phyloP scores from a whole-genome alignment of 148 eudicot genomes.

The Chenopodium suecicum region DNA sequence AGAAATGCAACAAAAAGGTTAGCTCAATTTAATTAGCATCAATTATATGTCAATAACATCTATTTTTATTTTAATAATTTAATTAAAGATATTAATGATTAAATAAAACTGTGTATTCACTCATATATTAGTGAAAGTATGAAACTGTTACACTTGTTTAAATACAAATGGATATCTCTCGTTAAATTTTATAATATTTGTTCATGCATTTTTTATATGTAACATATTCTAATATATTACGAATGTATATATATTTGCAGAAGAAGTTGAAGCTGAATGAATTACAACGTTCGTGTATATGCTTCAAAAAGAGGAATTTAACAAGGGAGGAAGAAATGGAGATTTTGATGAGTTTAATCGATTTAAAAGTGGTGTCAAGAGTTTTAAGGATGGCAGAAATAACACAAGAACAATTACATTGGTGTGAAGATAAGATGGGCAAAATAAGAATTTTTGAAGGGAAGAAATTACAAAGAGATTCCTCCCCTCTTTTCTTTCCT shows the following conservation, averaged over 20 bases:
- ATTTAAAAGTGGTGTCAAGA: constrained; percentile 80
- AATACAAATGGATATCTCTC: too few relatives aligned
- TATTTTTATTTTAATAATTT: too few relatives aligned
- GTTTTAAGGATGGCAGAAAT: constrained; percentile 71
- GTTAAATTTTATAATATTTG: too few relatives aligned
- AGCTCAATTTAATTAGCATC: not conserved
- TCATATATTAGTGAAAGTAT: too few relatives aligned
- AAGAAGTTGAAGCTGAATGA: constrained; percentile 78
- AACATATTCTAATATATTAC: not conserved
- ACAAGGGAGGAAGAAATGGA: constrained; percentile 61
- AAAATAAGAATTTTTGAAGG: constrained; percentile 63
- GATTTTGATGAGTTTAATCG: constrained; percentile 75
- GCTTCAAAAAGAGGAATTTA: constrained; percentile 50
- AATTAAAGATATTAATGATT: too few relatives aligned
- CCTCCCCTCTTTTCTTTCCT: constrained; percentile 92
- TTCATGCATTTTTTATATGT: too few relatives aligned
- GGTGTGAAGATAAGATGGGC: constrained; percentile 93
- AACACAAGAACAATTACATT: constrained; percentile 69
- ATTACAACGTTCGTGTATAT: constrained; percentile 37
- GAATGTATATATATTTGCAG: constrained; percentile 27
- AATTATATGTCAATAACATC: too few relatives aligned
- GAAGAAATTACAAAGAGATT: constrained; percentile 72
- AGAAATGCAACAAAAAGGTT: constrained; percentile 70
- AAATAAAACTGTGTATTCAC: too few relatives aligned
- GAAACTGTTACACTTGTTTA: too few relatives aligned